A percentile compares a stretch with the other conserved stretches of the same genome.
phyloP scores from a whole-genome alignment of 2,329 filamentous ascomycete species.

The Colletotrichum sp. region DNA sequence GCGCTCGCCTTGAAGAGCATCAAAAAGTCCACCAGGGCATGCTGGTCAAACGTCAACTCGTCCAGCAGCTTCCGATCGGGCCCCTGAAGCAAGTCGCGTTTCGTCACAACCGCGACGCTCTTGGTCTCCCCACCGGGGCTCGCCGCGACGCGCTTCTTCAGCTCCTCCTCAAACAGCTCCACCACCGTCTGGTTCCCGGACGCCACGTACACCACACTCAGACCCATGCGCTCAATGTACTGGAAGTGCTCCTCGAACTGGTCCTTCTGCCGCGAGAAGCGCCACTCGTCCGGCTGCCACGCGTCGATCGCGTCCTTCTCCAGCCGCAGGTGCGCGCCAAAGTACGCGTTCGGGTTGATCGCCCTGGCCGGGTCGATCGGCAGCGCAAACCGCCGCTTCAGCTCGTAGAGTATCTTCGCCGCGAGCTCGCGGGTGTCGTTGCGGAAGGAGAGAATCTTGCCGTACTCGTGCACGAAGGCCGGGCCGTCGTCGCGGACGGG shows the following conservation, averaged over 20 bases:
- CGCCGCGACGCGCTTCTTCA: not conserved
- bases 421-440: conserved; percentile 32
- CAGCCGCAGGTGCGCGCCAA: conserved; percentile 35
- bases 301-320: conserved; percentile 34
- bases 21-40: conserved; percentile 35
- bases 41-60: conserved; percentile 34
- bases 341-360: conserved; percentile 29
- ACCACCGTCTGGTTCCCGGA: conserved; percentile 32
- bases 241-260: conserved; percentile 33
- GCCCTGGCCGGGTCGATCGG: conserved; percentile 27
- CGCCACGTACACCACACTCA: conserved; percentile 33
- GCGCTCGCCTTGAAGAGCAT: conserved; percentile 35
- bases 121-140: not conserved
- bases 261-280: conserved; percentile 32
- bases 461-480: conserved; percentile 34
- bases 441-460: conserved; percentile 36
- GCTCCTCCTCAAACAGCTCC: conserved; percentile 25
- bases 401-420: conserved; percentile 28
- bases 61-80: conserved; percentile 23
- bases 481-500: conserved; percentile 38
- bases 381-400: conserved; percentile 24
- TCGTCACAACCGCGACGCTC: conserved; percentile 33
- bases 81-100: conserved; percentile 30
- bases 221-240: conserved; percentile 26
- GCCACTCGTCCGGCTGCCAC: conserved; percentile 32